Evolutionary conservation across 768 basidiomycete species (phyloP), one percentile per base, ranked within the genome.

Genomic region (Boletus pseudo-olivaceus): DNA sequence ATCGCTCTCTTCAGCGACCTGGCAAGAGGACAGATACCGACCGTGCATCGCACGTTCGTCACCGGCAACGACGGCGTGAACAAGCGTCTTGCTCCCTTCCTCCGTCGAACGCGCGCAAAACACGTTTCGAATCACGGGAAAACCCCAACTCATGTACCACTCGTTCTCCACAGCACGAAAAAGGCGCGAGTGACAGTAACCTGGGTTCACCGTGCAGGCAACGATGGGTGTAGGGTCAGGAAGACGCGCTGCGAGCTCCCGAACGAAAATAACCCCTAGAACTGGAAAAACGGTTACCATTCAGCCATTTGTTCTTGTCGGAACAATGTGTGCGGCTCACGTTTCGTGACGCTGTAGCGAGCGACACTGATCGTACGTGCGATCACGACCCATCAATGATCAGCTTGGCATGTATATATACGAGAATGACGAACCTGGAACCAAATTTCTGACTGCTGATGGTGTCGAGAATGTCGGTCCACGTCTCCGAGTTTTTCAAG

Each of bases 31-130:
- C 15, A 71, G 48, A 32, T 71, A 74, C 41, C 56, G 64, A 12
- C 72, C 72, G 14, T 63, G 59, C 56, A 57, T 47, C 30, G 56
- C 41, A 26, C 49, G 55, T 11, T 50, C 53, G 35, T 43, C 57
- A 12, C 53, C 52, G 1, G 61, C 61, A 6, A 73, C 42, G 38
- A 66, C 67, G 4, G 69, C 67, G 14, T 64, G 64, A 1, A 72
- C 54, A 12, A 75, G 57, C 19, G 68, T 70, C 19, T 67, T 66
- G 41, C 69, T 62, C 19, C 74, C 74, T 40, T 63, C 59, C 54
- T 72, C 71, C 0, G 71, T 33, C 19, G 72, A 53, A 8, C 68
- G 62, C 6, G 63, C 67, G 26, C 17, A 38, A 5, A 72, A 14
- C 32, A 61, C 12, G 2, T 7, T 39, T 34, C 53, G 55, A 33